Conservation (phyloP, 495 filamentous ascomycete genomes). For the Neurospora sp. region DNA sequence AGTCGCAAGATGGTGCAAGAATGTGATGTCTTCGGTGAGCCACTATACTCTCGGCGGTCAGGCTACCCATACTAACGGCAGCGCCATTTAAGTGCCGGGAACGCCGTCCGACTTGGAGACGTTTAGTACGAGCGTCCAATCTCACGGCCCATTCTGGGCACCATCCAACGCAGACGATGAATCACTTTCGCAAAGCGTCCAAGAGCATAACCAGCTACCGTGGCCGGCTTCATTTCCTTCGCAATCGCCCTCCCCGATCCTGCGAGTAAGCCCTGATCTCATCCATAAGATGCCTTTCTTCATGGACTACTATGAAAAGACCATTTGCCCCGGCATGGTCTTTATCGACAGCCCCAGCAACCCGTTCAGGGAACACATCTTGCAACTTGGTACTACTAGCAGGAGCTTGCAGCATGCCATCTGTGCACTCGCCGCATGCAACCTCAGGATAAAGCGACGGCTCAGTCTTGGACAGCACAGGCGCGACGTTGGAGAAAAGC, state of each 20-base stretch:
- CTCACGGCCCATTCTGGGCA: slow-evolving; percentile 32
- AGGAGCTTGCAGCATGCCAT: slow-evolving; percentile 84
- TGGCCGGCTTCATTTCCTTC: slow-evolving; percentile 18
- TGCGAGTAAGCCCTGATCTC: slow-evolving; percentile 40
- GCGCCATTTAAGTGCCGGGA: slow-evolving; percentile 17
- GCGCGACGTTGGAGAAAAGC: slow-evolving; percentile 26
- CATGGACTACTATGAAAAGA: slow-evolving; percentile 74
- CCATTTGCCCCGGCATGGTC: slow-evolving; percentile 83
- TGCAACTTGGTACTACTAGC: slow-evolving; percentile 67
- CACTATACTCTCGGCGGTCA: not conserved
- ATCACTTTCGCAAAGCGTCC: slow-evolving; percentile 22
- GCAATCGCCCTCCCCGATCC: slow-evolving; percentile 15
- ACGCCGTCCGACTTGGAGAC: slow-evolving; percentile 33
- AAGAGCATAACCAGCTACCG: slow-evolving; percentile 12
- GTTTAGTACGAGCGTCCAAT: slow-evolving; percentile 35
- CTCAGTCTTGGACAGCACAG: slow-evolving; percentile 42
- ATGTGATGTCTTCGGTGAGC: slow-evolving; percentile 36
- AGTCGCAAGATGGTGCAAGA: slow-evolving; percentile 35
- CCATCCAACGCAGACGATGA: slow-evolving; percentile 32
- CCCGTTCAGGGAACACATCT: slow-evolving; percentile 76
- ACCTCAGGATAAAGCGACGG: slow-evolving; percentile 54
- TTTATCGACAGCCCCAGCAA: slow-evolving; percentile 78
- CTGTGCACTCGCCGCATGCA: slow-evolving; percentile 79
- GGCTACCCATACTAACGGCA: slow-evolving; percentile 1
- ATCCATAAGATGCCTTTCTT: slow-evolving; percentile 49